Percentiles rank a stretch among this genome's conserved stretches.
Evolutionary conservation across 2,329 filamentous ascomycete species (phyloP).

Genomic region (Paecilomyces niveus): DNA sequence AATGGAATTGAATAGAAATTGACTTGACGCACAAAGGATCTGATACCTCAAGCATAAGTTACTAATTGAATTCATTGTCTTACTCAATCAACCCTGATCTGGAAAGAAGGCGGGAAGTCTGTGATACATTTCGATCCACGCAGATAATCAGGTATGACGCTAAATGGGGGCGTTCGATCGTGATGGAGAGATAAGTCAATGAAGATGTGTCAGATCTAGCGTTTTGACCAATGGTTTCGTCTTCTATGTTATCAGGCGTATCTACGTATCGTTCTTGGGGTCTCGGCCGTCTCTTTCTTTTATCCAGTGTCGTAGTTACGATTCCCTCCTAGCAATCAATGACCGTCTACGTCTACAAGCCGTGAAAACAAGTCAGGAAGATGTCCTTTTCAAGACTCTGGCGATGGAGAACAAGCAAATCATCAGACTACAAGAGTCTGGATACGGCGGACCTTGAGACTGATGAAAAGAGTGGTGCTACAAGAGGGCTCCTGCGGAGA

Average conservation of each 20-base stretch:
- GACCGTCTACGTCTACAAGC: background rate
- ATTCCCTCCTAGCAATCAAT: background rate
- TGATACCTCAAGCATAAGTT: background rate
- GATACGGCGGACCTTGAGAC: background rate
- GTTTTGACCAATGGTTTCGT: background rate
- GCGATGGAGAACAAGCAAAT: background rate
- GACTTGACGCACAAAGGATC: background rate
- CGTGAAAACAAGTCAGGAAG: background rate
- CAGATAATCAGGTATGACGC: background rate
- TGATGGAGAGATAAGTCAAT: background rate
- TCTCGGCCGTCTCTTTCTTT: no score
- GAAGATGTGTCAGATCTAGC: no score
- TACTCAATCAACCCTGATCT: background rate
- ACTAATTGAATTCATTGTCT: background rate
- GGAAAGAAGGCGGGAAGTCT: background rate
- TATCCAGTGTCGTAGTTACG: background rate
- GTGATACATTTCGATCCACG: background rate
- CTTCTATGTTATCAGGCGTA: background rate
- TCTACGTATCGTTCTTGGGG: background rate
- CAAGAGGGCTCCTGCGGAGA: background rate
- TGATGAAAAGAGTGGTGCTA: background rate
- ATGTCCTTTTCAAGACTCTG: background rate
- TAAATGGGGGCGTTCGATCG: background rate
- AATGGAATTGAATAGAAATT: no score
- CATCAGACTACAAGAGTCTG: background rate